Evolutionary conservation across 2,329 filamentous ascomycete species (phyloP).

Genomic region (Fusarium duplospermum): DNA sequence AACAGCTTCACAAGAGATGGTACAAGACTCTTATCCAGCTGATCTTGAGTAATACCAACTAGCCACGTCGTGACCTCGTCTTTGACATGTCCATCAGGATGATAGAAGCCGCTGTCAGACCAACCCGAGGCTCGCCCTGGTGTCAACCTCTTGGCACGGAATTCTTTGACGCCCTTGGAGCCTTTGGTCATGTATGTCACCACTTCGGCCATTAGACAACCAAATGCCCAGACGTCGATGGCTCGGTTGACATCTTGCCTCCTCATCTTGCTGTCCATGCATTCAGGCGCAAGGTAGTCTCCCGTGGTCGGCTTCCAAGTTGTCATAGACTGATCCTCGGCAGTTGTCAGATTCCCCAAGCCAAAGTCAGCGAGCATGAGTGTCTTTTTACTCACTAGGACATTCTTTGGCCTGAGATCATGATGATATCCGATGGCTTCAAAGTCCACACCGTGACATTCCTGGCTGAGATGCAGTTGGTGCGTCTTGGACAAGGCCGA

Average conservation of each 20-base stretch:
- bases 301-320: background rate
- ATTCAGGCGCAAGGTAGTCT: background rate
- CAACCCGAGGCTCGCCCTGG: background rate
- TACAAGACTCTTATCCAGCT: too few relatives aligned
- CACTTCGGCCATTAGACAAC: background rate
- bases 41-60: background rate
- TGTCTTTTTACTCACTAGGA: background rate
- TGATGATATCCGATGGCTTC: background rate
- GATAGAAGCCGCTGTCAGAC: background rate
- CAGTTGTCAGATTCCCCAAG: background rate
- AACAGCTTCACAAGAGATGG: too few relatives aligned
- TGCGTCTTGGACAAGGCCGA: background rate
- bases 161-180: background rate
- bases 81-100: background rate
- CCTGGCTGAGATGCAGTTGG: background rate
- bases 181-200: background rate
- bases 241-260: background rate
- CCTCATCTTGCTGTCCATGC: background rate
- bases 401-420: background rate
- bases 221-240: conserved; percentile 2
- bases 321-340: background rate
- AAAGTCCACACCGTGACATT: background rate
- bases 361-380: background rate
- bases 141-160: background rate
- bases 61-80: background rate